These are phyloP conservation scores for Coniochaeta sp. DNA, from an alignment of 2,329 filamentous ascomycete species.

Conservation along the genomic window DNA sequence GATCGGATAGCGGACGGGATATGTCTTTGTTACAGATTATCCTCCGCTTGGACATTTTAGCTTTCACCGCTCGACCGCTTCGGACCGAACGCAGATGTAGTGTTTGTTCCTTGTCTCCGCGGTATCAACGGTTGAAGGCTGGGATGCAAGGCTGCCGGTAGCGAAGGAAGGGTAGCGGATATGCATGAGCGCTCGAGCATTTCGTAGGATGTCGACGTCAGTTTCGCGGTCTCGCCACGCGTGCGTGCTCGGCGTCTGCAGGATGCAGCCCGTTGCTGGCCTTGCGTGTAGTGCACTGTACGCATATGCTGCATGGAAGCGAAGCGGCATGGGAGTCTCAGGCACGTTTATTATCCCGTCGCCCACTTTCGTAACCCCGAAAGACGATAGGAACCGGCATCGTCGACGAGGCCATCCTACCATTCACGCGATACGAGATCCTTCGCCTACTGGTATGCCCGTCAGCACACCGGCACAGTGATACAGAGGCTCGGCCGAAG, in stretches of 20 bases:
- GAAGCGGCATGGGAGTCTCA: background rate
- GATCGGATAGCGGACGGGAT: background rate
- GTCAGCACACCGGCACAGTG: background rate
- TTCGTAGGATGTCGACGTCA: slow-evolving; percentile 7
- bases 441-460: background rate
- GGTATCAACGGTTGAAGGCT: background rate
- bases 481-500: background rate
- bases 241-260: background rate
- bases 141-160: background rate
- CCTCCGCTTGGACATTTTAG: background rate
- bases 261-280: background rate
- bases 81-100: background rate
- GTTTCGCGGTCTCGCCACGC: background rate
- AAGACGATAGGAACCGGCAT: too few species aligned
- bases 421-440: background rate
- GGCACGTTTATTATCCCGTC: background rate
- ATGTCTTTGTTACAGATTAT: background rate
- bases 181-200: background rate
- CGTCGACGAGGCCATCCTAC: background rate
- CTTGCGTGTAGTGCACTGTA: background rate
- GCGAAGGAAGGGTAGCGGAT: background rate
- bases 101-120: background rate
- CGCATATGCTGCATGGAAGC: background rate
- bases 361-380: background rate
- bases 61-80: background rate